Conservation (phyloP, 768 basidiomycete genomes). For the Macrolepiota dolichaula region DNA sequence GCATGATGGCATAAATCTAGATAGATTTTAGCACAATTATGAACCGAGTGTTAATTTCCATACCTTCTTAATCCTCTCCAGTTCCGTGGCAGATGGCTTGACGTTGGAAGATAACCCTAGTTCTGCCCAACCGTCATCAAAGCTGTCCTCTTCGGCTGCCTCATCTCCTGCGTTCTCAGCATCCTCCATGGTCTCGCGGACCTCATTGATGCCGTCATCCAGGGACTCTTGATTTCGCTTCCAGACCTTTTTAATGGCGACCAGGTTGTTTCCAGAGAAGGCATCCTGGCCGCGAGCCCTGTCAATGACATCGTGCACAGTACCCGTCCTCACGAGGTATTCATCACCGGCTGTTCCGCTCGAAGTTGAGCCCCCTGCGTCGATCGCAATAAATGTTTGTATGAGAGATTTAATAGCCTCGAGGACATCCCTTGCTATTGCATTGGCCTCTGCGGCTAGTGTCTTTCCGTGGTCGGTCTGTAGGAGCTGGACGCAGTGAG, state of each 20-base stretch:
- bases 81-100: constrained; percentile 45
- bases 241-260: constrained; percentile 55
- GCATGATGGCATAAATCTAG: constrained; percentile 60
- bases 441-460: constrained; percentile 40
- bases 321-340: constrained; percentile 53
- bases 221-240: constrained; percentile 50
- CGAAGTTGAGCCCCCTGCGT: background rate
- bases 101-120: constrained; percentile 47
- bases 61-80: constrained; percentile 61
- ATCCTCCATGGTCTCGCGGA: constrained; percentile 47
- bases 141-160: constrained; percentile 27
- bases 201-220: constrained; percentile 58
- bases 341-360: constrained; percentile 27
- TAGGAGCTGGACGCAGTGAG: constrained; percentile 48
- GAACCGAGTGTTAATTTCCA: background rate
- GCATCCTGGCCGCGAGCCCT: constrained; percentile 42
- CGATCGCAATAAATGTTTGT: constrained; percentile 33
- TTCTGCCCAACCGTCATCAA: constrained; percentile 65
- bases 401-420: constrained; percentile 40
- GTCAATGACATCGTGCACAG: constrained; percentile 61
- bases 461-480: constrained; percentile 41
- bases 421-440: constrained; percentile 38
- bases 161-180: constrained; percentile 27
- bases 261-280: constrained; percentile 52
- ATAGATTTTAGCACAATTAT: constrained; percentile 2